Evolutionary conservation across 345 rosid genomes (phyloP).

Genomic region (Aquilaria malaccensis): DNA sequence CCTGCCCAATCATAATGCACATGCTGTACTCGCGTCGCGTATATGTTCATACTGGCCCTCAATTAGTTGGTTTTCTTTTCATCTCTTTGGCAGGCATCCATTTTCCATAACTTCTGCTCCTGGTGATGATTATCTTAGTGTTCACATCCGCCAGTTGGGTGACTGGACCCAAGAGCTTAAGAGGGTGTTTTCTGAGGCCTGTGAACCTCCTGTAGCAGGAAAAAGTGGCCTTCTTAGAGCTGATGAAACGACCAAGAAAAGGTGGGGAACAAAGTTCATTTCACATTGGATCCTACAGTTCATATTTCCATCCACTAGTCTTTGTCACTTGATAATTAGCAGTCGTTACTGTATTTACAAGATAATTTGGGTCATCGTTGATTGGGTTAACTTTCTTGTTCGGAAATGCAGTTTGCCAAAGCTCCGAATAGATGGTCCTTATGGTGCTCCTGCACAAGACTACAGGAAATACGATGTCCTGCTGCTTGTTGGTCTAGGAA

Average conservation of each 20-base stretch:
- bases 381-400: slow-evolving; percentile 1
- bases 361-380: slow-evolving; percentile 3
- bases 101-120: slow-evolving; percentile 99
- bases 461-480: slow-evolving; percentile 82
- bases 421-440: slow-evolving; percentile 93
- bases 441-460: slow-evolving; percentile 99
- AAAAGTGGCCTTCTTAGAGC: slow-evolving; percentile 98
- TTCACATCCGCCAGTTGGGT: slow-evolving; percentile 91
- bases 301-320: too few relatives aligned
- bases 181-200: slow-evolving; percentile 71
- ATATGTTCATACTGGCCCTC: background rate
- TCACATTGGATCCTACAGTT: too few relatives aligned
- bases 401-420: slow-evolving; percentile 68
- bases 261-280: slow-evolving; percentile 21
- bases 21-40: background rate
- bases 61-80: slow-evolving; percentile 2
- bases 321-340: too few relatives aligned
- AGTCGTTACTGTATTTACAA: background rate
- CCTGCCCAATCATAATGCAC: too few relatives aligned
- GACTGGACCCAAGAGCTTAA: slow-evolving; percentile 99
- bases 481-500: slow-evolving; percentile 89
- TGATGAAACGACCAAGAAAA: slow-evolving; percentile 83
- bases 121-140: slow-evolving; percentile 84
- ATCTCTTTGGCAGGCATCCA: slow-evolving; percentile 71
- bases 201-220: slow-evolving; percentile 77